Evolutionary conservation across 768 basidiomycete species (phyloP).

Genomic region (Lactarius hengduanensis): DNA sequence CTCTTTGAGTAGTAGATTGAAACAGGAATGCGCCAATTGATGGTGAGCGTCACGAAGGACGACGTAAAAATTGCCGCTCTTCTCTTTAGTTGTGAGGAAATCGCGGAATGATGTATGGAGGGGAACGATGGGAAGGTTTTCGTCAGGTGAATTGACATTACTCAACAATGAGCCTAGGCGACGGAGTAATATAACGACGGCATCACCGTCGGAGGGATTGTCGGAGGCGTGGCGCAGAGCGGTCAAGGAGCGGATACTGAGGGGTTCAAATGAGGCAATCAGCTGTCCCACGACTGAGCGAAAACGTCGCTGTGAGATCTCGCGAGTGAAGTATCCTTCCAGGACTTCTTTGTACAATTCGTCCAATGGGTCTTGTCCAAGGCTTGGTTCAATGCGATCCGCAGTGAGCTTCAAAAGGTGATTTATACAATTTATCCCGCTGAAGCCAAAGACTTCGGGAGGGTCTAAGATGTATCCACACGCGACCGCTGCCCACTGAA

Average conservation of each 20-base stretch:
- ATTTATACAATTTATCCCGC: too few species aligned
- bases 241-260: background rate
- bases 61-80: background rate
- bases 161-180: slow-evolving; percentile 2
- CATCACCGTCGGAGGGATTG: background rate
- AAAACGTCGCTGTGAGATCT: background rate
- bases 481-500: background rate
- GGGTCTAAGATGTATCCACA: background rate
- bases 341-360: too few species aligned
- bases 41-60: background rate
- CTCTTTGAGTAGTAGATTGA: background rate
- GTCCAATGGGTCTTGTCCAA: background rate
- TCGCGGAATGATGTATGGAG: slow-evolving; percentile 1
- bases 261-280: background rate
- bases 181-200: background rate
- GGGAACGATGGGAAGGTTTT: background rate
- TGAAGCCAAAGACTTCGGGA: too few species aligned
- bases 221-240: background rate
- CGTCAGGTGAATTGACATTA: background rate
- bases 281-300: slow-evolving; percentile 7
- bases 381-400: background rate
- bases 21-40: background rate
- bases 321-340: too few species aligned
- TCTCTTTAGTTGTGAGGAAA: background rate
- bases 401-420: too few species aligned